Conservation (phyloP, 495 filamentous ascomycete species). For the Podospora anserina region DNA sequence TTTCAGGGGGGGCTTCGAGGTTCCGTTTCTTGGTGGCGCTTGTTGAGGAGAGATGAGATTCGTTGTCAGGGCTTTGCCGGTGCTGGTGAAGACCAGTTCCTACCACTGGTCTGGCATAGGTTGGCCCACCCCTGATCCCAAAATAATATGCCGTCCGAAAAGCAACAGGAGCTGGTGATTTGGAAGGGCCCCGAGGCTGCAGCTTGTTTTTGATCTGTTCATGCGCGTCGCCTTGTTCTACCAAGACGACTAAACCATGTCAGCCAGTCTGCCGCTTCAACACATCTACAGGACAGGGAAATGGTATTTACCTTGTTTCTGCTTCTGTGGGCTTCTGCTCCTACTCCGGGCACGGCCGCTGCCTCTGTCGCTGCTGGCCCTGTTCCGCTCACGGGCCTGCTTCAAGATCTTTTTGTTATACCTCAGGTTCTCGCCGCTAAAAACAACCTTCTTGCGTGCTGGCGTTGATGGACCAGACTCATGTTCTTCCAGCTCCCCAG, state of each 20-base stretch:
- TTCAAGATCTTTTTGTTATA: constrained; percentile 8
- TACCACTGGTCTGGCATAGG: neutral
- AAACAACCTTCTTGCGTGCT: constrained; percentile 13
- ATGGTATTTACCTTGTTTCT: neutral
- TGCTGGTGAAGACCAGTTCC: no score
- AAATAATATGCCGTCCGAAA: neutral
- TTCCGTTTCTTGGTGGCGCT: neutral
- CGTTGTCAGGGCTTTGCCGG: no score
- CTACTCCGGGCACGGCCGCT: neutral
- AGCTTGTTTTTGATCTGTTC: neutral
- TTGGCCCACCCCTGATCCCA: neutral
- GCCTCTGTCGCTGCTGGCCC: neutral
- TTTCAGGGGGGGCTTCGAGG: neutral
- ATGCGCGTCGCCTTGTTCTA: no score
- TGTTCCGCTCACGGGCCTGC: neutral
- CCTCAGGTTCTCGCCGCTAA: constrained; percentile 6
- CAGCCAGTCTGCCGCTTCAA: no score
- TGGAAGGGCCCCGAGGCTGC: neutral
- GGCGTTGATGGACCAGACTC: neutral
- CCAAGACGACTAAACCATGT: no score
- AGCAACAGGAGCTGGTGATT: neutral
- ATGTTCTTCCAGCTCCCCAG: neutral
- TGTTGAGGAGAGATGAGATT: neutral
- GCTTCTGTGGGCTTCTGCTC: neutral
- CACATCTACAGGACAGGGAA: neutral